phyloP scores from a whole-genome alignment of 1,284 basidiomycete species.

The Mrakiaceae sp. region DNA sequence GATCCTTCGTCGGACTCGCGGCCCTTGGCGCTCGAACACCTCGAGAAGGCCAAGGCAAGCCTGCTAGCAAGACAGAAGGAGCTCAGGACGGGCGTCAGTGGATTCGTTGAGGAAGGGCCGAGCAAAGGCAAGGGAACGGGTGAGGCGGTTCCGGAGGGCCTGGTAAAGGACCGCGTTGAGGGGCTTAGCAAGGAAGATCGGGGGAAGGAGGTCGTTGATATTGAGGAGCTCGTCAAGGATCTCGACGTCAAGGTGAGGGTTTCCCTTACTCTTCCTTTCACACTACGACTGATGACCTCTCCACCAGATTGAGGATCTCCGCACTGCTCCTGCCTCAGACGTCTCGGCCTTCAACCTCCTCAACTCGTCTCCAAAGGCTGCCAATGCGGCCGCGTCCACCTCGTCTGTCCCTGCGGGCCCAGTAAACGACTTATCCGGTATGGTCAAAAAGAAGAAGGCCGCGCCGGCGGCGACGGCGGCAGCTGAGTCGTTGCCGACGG shows the following conservation, averaged over 20 bases:
- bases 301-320: conserved; percentile 68
- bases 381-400: too few relatives aligned
- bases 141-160: conserved; percentile 37
- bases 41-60: conserved; percentile 61
- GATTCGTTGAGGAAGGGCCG: conserved; percentile 27
- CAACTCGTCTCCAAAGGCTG: too few relatives aligned
- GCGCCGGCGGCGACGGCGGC: too few relatives aligned
- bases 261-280: neutral
- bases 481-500: too few relatives aligned
- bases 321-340: conserved; percentile 49
- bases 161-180: conserved; percentile 24
- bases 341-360: too few relatives aligned
- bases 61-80: conserved; percentile 57
- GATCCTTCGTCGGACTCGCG: conserved; percentile 48
- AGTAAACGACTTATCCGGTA: too few relatives aligned
- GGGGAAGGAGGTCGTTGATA: conserved; percentile 63
- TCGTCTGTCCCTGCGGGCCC: too few relatives aligned
- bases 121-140: conserved; percentile 42
- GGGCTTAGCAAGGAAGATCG: conserved; percentile 53
- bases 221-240: conserved; percentile 62
- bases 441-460: too few relatives aligned
- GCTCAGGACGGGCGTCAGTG: conserved; percentile 46
- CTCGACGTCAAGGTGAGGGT: conserved; percentile 59
- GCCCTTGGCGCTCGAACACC: conserved; percentile 65
- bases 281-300: neutral